Percentiles rank a stretch among this genome's conserved stretches.
phyloP scores from a whole-genome alignment of 768 basidiomycete genomes.

The Kwoniella sp. region DNA sequence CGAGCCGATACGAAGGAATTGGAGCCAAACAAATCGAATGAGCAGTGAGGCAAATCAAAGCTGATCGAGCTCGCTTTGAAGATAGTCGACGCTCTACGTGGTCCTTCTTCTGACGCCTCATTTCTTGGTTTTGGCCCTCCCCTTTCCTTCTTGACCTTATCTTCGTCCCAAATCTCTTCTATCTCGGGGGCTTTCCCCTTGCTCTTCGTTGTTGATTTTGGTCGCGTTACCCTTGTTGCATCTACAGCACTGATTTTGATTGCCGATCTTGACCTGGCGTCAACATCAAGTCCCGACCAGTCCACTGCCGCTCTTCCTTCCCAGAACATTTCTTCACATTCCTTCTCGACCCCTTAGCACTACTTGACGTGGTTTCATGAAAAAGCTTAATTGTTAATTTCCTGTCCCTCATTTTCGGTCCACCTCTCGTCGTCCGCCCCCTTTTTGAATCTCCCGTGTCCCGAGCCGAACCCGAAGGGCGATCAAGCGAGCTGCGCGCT shows the following conservation, averaged over 20 bases:
- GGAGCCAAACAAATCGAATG: constrained; percentile 6
- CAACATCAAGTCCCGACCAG: too few relatives aligned
- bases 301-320: too few relatives aligned
- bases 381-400: background rate
- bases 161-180: background rate
- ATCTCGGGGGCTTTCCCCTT: background rate
- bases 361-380: background rate
- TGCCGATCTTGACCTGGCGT: background rate
- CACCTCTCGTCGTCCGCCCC: background rate
- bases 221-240: background rate
- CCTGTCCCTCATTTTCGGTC: background rate
- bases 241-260: background rate
- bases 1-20: background rate
- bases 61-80: too few relatives aligned
- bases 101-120: background rate
- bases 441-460: too few relatives aligned
- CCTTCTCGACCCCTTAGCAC: background rate
- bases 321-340: too few relatives aligned
- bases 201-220: background rate
- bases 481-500: background rate
- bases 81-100: background rate
- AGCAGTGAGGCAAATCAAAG: too few relatives aligned
- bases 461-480: background rate
- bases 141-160: constrained; percentile 6
- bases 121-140: background rate